Percentiles rank a stretch among this genome's conserved stretches.
Conservation (phyloP, 1,284 basidiomycete genomes). For the Anthracocystis setariae region DNA sequence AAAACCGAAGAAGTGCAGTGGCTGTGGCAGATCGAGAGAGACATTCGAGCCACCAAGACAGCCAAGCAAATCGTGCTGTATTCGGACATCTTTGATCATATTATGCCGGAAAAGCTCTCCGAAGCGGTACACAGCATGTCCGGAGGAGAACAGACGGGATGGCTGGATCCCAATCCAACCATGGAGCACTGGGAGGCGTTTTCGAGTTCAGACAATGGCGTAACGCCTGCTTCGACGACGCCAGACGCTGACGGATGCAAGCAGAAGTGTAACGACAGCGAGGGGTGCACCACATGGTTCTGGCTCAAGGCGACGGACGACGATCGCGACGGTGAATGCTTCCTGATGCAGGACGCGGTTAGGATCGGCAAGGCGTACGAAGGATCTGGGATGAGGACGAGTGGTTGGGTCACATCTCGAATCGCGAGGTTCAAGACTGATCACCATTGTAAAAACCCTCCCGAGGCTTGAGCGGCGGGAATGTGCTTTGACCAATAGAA, state of each 20-base stretch:
- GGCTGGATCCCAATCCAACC: slow-evolving; percentile 16
- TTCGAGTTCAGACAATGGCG: slow-evolving; percentile 7
- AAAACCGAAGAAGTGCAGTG: slow-evolving; percentile 11
- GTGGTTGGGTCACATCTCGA: slow-evolving; percentile 26
- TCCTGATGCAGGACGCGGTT: slow-evolving; percentile 21
- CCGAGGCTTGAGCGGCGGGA: slow-evolving; percentile 2
- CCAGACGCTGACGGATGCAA: slow-evolving; percentile 6
- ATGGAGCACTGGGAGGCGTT: slow-evolving; percentile 29
- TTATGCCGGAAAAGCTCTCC: slow-evolving; percentile 9
- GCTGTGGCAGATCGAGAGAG: slow-evolving; percentile 7
- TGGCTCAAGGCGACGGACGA: slow-evolving; percentile 22
- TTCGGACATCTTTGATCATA: slow-evolving; percentile 23
- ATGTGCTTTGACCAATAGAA: too few species aligned
- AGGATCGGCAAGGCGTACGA: slow-evolving; percentile 24
- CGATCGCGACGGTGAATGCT: slow-evolving; percentile 18
- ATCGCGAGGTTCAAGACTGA: slow-evolving; percentile 18
- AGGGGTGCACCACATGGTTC: slow-evolving; percentile 31
- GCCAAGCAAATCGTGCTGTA: slow-evolving; percentile 18
- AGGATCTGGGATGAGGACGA: slow-evolving; percentile 20
- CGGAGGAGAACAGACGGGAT: neutral
- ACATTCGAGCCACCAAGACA: slow-evolving; percentile 6
- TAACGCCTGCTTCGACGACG: neutral
- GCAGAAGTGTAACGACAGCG: slow-evolving; percentile 12
- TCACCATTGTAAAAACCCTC: slow-evolving; percentile 22
- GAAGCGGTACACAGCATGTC: slow-evolving; percentile 1